These are phyloP conservation scores for Ophiostoma montium DNA, from an alignment of 2,329 filamentous ascomycete species.

Conservation along the genomic window DNA sequence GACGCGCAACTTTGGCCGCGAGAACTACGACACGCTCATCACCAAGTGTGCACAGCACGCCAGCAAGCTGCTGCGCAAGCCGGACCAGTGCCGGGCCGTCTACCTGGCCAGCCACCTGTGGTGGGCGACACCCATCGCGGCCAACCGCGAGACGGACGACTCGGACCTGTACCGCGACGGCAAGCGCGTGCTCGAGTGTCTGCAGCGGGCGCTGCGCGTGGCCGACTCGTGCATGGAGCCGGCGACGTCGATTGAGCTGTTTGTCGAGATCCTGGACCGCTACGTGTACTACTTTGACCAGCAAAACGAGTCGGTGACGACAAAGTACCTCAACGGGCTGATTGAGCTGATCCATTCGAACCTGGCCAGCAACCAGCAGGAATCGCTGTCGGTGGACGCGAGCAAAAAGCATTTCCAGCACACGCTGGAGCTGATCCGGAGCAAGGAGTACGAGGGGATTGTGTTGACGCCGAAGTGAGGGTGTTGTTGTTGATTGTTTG, in stretches of 20 bases:
- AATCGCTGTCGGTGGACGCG: constrained; percentile 70
- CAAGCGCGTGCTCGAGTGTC: constrained; percentile 89
- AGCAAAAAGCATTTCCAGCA: constrained; percentile 90
- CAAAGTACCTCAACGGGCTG: constrained; percentile 92
- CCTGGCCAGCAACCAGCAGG: constrained; percentile 60
- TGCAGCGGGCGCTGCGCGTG: constrained; percentile 87
- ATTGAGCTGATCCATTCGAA: constrained; percentile 98
- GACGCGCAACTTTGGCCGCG: constrained; percentile 79
- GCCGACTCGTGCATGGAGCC: constrained; percentile 99
- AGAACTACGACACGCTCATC: constrained; percentile 97
- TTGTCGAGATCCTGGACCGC: constrained; percentile 94
- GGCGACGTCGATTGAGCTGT: constrained; percentile 89
- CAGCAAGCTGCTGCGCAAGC: constrained; percentile 93
- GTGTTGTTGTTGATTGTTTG: neutral
- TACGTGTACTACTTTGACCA: constrained; percentile 99
- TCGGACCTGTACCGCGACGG: constrained; percentile 97
- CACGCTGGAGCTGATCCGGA: constrained; percentile 84
- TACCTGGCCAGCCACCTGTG: constrained; percentile 94
- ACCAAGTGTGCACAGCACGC: constrained; percentile 95
- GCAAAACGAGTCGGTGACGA: constrained; percentile 95
- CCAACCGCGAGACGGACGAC: constrained; percentile 71
- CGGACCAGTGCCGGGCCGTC: constrained; percentile 91
- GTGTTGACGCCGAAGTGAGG: constrained; percentile 48
- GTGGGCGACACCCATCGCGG: constrained; percentile 82
- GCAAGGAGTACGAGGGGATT: constrained; percentile 85